Base-by-base conservation (phyloP, 345 rosid genomes). In the Turnera subulata region DNA sequence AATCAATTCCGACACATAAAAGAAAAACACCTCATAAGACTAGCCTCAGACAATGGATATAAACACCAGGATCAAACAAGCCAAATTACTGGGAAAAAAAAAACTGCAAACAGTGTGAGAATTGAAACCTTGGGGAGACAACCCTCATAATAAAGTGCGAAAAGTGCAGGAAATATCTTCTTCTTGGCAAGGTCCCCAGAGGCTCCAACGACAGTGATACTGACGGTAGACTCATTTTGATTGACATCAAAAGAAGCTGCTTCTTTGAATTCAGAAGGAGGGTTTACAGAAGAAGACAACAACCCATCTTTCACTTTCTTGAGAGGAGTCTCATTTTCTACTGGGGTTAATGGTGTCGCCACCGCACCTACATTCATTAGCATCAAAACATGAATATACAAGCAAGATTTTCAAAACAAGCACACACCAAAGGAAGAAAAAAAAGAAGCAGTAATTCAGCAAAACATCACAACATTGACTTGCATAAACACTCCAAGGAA, bases 181-280 rank as follows among this genome's bases (percentile, higher is more conserved):
- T 93, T 93, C 85, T 93, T 93, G 35, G 99, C 99, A 70, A 93
- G 99, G 79, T 93, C 99, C 71, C 99, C 99, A 53, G 99, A 93
- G 39, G 99, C 99, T 65, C 99, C 99, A 59, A 93, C 96, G 18
- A 93, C 87, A 0, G 95, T 84, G 40, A 93, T 93, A 66, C 94
- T 87, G 67, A 93, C 96, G 39, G 96, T 72, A 26, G 96, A 78
- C 76, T 77, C 85, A 44, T 62, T 76, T 48, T 62, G 63, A 66
- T 64, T 73, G 38, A 24, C n/a, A 72, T 79, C 80, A 64, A 76
- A 79, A 43, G 50, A 69, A 51, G 58, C 74, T 46, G 54, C 68
- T 70, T 71, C 80, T 20, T 67, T 76, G 24, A 46, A 59, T 68
- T 76, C 77, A 59, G 76, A 76, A 6, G 74, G 52, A 52, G 88